Evolutionary conservation across 805 yeast genomes (phyloP), one percentile per base, ranked within the genome.

Genomic region (Alloascoidea africana): DNA sequence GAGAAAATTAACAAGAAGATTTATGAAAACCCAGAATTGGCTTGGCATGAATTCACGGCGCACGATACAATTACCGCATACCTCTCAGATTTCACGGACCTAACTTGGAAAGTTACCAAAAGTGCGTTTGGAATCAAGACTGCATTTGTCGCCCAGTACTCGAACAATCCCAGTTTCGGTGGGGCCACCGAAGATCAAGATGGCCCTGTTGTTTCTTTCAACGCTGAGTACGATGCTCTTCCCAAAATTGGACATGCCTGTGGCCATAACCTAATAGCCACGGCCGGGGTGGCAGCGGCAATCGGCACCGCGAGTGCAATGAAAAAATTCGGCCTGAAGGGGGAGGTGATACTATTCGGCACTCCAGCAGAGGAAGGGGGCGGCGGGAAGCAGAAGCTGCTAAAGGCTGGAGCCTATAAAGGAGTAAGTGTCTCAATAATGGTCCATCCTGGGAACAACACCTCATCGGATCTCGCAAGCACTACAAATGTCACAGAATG

Each of bases 301-400:
- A 18, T 48, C 11, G 35, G 45, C 15, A 38, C 46, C 3, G 47
- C 49, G n/a, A 17, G 41, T 15, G 46, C 49, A 15, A 44, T 52
- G 51, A 37, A 35, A 33, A 41, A 45, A 18, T 46, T 40, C 34
- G 40, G 42, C 6, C 42, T 51, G 17, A 44, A 53, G 13, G 56
- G 56, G n/a, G 42, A 51, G 3, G 49, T 52, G n/a, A 47, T 45
- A 37, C 39, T 52, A 17, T 47, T 47, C 32, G 56, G 56, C 11
- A 51, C 55, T 3, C 56, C 55, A 11, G 55, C 54, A 1, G 56
- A 52, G 40, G 56, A 52, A 39, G 46, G 46, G 23, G 53, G 53
- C 17, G 53, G 54, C 27, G 56, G 56, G 16, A 52, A 52, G 37
- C 39, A 43, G 14, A 38, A 42, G 34, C 35, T 52, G 41, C 17